These are phyloP conservation scores for Pleurotus tuber-regium DNA, from an alignment of 768 basidiomycete species.

Conservation along the genomic window DNA sequence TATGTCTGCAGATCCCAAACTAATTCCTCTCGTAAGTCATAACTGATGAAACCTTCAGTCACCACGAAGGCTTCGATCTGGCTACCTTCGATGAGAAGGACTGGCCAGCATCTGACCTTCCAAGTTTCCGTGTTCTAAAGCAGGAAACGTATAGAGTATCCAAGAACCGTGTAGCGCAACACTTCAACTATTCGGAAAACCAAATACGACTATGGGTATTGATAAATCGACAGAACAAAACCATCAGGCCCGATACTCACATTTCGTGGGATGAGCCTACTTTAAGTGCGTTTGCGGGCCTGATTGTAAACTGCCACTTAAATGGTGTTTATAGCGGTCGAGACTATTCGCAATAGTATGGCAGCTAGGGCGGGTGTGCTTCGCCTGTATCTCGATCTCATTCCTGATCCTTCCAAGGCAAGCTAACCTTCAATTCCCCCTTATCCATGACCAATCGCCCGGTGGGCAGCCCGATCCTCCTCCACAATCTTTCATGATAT, in stretches of 20 bases:
- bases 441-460: constrained; percentile 1
- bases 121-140: constrained; percentile 94
- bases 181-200: constrained; percentile 82
- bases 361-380: constrained; percentile 93
- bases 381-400: constrained; percentile 90
- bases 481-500: constrained; percentile 91
- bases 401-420: constrained; percentile 77
- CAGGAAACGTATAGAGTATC: constrained; percentile 89
- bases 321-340: constrained; percentile 63
- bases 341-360: constrained; percentile 96
- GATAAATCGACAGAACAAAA: constrained; percentile 99
- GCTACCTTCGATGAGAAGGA: constrained; percentile 98
- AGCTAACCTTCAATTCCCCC: constrained; percentile 12
- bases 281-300: constrained; percentile 69
- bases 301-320: constrained; percentile 8
- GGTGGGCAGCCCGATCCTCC: constrained; percentile 63
- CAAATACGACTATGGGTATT: constrained; percentile 97
- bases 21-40: no score
- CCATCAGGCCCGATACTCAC: constrained; percentile 93
- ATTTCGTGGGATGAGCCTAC: constrained; percentile 93
- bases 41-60: constrained; percentile 90
- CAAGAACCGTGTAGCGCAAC: constrained; percentile 87
- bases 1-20: background rate
- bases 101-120: constrained; percentile 93
- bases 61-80: constrained; percentile 96